Evolutionary conservation across 208 protist species (phyloP), one percentile per base, ranked within the genome.

Genomic region (Leishmania major): DNA sequence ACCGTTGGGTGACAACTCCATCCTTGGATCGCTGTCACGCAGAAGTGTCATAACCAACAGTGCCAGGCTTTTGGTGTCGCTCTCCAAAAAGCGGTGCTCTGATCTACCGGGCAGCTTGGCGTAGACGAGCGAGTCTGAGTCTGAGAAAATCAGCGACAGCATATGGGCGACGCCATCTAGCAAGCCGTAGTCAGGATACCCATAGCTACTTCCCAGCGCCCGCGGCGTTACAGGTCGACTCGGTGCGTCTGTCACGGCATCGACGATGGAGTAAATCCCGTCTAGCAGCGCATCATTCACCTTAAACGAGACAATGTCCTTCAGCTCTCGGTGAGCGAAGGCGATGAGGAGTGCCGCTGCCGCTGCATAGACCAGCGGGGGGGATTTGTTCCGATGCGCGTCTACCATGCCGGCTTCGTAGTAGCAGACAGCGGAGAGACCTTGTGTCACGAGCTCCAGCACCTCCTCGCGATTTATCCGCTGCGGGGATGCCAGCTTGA

Each of bases 131-230:
- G 93, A 95, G 3, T 91, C 84, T 35, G 94, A 79, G 72, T 95
- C 89, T 2, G 91, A 94, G 77, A 96, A 93, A n/a, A 96, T 85
- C n/a, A 96, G 77, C 17, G 92, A 97, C 17, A 98, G 79, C 84
- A 98, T 92, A 76, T 96, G 93, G n/a, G 87, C 91, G 19, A 98
- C 92, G 40, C 95, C 95, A 83, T 98, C 96, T 31, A 97, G 83
- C 40, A 97, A 79, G n/a, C 96, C 96, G 78, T 92, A 92, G 73
- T 98, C 94, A 45, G 94, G 88, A 86, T 94, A 98, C 11, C 94
- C 93, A 80, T 96, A 98, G 59, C 93, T 95, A 75, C 89, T 96
- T 2, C 96, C 96, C 51, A 97, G 78, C 55, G 93, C 85, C 28
- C 96, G 87, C 13, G 88, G 86, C 45, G 86, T 79, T 8, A 95